Evolutionary conservation across 2,329 filamentous ascomycete genomes (phyloP).

Genomic region (Fusarium tanahbumbuense): DNA sequence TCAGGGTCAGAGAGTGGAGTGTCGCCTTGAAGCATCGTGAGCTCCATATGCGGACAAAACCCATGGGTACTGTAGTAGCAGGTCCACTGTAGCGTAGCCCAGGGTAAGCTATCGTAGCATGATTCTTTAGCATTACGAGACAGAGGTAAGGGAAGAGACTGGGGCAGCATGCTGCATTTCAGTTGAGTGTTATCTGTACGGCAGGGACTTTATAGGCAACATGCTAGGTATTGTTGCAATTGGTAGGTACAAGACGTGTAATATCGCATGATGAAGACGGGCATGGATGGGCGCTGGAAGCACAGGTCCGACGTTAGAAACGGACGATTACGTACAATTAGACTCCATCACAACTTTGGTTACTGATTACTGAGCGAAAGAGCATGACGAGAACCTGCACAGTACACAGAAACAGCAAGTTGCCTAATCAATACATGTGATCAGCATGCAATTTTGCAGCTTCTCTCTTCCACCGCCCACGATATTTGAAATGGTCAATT

Average conservation of each 20-base stretch:
- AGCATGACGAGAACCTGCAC: constrained; percentile 27
- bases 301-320: constrained; percentile 28
- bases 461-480: constrained; percentile 5
- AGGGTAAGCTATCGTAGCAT: constrained; percentile 35
- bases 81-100: constrained; percentile 36
- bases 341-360: constrained; percentile 27
- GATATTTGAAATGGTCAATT: constrained; percentile 14
- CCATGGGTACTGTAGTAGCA: constrained; percentile 19
- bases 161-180: constrained; percentile 24
- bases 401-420: not conserved
- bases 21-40: constrained; percentile 43
- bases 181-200: constrained; percentile 16
- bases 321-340: constrained; percentile 43
- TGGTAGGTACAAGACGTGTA: constrained; percentile 16
- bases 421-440: constrained; percentile 13
- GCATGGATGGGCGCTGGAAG: constrained; percentile 12
- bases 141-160: constrained; percentile 39
- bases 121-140: constrained; percentile 31
- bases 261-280: constrained; percentile 39
- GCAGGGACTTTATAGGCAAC: not conserved
- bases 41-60: constrained; percentile 34
- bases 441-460: constrained; percentile 28
- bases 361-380: constrained; percentile 29
- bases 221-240: constrained; percentile 22
- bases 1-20: constrained; percentile 22